These are phyloP conservation scores for Dalechampia spathulata DNA, from an alignment of 441 rosid species.

Conservation along the genomic window DNA sequence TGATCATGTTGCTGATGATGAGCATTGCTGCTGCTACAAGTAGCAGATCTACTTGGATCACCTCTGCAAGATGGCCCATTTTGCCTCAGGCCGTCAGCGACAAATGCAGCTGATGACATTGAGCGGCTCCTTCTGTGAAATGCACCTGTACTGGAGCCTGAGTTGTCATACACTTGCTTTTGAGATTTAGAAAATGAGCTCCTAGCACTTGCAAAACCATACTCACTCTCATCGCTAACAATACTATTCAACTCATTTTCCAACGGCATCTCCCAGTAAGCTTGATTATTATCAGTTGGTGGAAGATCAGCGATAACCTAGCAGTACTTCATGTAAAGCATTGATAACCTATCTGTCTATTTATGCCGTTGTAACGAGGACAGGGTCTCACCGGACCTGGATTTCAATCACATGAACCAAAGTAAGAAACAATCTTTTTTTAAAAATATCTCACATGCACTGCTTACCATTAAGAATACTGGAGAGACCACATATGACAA, in stretches of 20 bases:
- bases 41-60: constrained; percentile 39
- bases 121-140: constrained; percentile 83
- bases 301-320: constrained; percentile 18
- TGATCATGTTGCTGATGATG: constrained; percentile 31
- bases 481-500: not conserved
- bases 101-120: constrained; percentile 59
- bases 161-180: constrained; percentile 41
- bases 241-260: constrained; percentile 37
- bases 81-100: constrained; percentile 41
- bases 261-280: constrained; percentile 30
- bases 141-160: constrained; percentile 28
- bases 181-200: constrained; percentile 38
- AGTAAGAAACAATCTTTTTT: too few species aligned
- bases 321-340: constrained; percentile 17
- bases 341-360: constrained; percentile 9
- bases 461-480: constrained; percentile 6
- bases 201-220: constrained; percentile 28
- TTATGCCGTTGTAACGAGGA: constrained; percentile 11
- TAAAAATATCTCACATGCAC: too few species aligned
- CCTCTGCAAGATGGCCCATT: constrained; percentile 23
- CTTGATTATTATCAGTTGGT: too few species aligned
- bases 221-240: too few species aligned
- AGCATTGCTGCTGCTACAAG: constrained; percentile 22
- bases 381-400: constrained; percentile 32
- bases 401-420: constrained; percentile 14